Base-by-base conservation (phyloP, 2,329 filamentous ascomycete species). In the Escovopsis sp. region DNA sequence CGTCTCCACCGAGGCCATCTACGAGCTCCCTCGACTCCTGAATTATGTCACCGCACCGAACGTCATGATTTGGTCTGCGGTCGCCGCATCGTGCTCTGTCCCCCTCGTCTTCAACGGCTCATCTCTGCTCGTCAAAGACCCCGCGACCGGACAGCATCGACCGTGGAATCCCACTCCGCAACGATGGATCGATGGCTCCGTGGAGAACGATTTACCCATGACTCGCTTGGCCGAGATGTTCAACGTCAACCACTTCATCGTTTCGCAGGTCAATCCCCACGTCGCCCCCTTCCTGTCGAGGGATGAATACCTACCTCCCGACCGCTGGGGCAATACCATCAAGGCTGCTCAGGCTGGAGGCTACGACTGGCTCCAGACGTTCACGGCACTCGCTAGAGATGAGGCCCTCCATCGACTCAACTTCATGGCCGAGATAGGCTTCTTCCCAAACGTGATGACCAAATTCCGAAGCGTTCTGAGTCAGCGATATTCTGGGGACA, bases 201-300 rank as follows among this genome's bases (percentile, higher is more conserved):
- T 96, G 19, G 87, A 95, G 57, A 91, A 91, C 46, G 89, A 96
- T 59, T 68, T 96, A 3, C 89, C 89, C 2, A 94, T 94, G 77
- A 86, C 82, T 18, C 77, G 85, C 2, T 69, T 96, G 12, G 80
- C 87, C 1, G 87, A 94, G 56, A 88, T 95, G 82, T 94, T 95
- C 68, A 94, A 95, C 55, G 88, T 95, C 57, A 95, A 95, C 55
- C 89, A 95, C 58, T 95, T 95, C 56, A 95, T 96, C 51, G 89
- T 95, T 15, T 94, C 87, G 0, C 89, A 96, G 58, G 87, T 95
- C 40, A 96, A 96, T 53, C 89, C 89, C 0, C 89, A 96, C 53
- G 85, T 95, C 8, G 77, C 93, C 0, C 85, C 86, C 0, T 94
- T 96, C 53, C 65, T 95, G 12, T 69, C 75, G 12, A 83, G 80